Evolutionary conservation across 1,284 basidiomycete genomes (phyloP).

Genomic region (Ceratobasidium theobromae): DNA sequence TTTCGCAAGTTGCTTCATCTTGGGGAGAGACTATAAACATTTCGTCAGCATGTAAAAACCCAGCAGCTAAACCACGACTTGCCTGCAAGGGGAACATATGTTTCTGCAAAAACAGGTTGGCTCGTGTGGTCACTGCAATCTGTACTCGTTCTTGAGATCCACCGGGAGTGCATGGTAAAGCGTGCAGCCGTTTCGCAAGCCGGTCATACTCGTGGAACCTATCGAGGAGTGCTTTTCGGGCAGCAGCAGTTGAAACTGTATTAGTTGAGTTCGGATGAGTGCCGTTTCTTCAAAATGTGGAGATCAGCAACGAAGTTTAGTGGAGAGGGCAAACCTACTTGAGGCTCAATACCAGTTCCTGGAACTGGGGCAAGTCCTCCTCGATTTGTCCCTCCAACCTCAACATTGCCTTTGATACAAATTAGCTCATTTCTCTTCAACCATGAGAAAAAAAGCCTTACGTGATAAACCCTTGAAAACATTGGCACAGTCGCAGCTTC

Average conservation of each 20-base stretch:
- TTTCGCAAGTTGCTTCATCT: conserved; percentile 41
- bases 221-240: conserved; percentile 78
- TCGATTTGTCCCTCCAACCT: conserved; percentile 77
- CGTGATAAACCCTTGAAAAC: conserved; percentile 71
- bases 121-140: conserved; percentile 73
- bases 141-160: conserved; percentile 84
- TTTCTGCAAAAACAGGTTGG: conserved; percentile 81
- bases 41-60: neutral
- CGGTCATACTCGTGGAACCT: conserved; percentile 87
- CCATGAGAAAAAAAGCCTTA: conserved; percentile 41
- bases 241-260: conserved; percentile 52
- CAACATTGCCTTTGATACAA: conserved; percentile 59
- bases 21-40: conserved; percentile 59
- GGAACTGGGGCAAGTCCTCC: conserved; percentile 66
- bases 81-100: conserved; percentile 85
- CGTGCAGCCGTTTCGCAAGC: conserved; percentile 80
- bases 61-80: conserved; percentile 36
- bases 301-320: neutral
- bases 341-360: conserved; percentile 61
- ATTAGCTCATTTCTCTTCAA: neutral
- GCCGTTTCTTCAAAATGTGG: conserved; percentile 7
- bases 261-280: conserved; percentile 50
- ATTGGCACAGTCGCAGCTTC: conserved; percentile 64
- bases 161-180: conserved; percentile 63
- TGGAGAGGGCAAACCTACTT: conserved; percentile 47